These are phyloP conservation scores for Aurifilum marmelostoma DNA, from an alignment of 2,329 filamentous ascomycete genomes.

Conservation along the genomic window DNA sequence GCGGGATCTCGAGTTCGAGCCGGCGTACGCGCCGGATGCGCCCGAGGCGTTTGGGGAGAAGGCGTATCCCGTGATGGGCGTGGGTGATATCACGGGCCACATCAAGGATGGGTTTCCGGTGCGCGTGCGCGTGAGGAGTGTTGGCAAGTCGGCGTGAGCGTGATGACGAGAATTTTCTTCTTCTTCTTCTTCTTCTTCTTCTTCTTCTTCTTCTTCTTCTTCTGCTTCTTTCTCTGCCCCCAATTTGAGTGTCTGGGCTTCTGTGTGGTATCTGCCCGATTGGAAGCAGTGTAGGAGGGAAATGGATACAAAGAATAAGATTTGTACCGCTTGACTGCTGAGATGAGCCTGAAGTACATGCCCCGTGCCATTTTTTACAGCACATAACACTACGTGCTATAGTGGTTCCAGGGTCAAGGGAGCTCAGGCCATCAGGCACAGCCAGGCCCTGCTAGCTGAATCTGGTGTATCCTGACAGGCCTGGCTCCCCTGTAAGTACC, in stretches of 20 bases:
- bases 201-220: too few relatives aligned
- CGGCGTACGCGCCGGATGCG: slow-evolving; percentile 21
- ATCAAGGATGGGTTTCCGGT: slow-evolving; percentile 24
- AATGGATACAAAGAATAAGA: too few relatives aligned
- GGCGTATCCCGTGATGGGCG: slow-evolving; percentile 15
- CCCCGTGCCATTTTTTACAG: too few relatives aligned
- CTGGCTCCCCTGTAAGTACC: not conserved
- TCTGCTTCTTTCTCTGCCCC: too few relatives aligned
- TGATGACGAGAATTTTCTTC: too few relatives aligned
- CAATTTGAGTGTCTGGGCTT: too few relatives aligned
- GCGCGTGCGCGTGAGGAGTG: slow-evolving; percentile 1
- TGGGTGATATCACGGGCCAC: slow-evolving; percentile 24
- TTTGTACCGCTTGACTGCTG: too few relatives aligned
- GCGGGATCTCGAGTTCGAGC: slow-evolving; percentile 27
- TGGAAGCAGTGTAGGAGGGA: too few relatives aligned
- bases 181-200: too few relatives aligned
- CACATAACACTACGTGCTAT: too few relatives aligned
- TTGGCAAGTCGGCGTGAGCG: not conserved
- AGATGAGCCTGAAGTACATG: not conserved
- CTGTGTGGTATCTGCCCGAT: too few relatives aligned
- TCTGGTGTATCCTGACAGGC: too few relatives aligned
- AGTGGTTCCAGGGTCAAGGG: not conserved
- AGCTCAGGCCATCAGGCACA: not conserved
- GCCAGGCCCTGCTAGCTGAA: not conserved
- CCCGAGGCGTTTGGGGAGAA: slow-evolving; percentile 21